Percentiles rank a stretch among this genome's conserved stretches.
These are phyloP conservation scores for Echinosophora koreensis DNA, from an alignment of 306 rosid genomes.

Conservation along the genomic window DNA sequence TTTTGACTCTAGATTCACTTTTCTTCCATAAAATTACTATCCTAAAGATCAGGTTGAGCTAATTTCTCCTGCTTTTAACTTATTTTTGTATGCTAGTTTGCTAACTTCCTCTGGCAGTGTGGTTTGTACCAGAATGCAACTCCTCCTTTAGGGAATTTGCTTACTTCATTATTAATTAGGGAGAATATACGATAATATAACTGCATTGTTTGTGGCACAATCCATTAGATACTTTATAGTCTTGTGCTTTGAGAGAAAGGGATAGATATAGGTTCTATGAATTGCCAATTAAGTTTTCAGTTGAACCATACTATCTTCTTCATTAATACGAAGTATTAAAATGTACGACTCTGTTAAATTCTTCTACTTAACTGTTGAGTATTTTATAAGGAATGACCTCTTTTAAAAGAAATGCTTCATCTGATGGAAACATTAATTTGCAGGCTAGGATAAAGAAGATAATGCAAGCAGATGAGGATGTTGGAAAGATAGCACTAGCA, in stretches of 20 bases:
- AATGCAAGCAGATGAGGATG: slow-evolving; percentile 99
- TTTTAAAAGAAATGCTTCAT: slow-evolving; percentile 29
- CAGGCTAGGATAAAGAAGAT: slow-evolving; percentile 96
- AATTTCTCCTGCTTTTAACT: slow-evolving; percentile 3
- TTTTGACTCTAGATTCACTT: neutral
- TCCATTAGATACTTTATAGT: neutral
- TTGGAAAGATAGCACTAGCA: slow-evolving; percentile 94
- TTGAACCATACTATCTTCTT: slow-evolving; percentile 23
- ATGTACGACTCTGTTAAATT: neutral
- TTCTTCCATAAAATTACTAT: neutral
- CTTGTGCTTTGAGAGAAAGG: neutral
- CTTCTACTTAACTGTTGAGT: slow-evolving; percentile 4
- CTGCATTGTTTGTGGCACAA: neutral
- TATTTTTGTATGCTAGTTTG: neutral
- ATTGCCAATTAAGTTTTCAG: slow-evolving; percentile 30
- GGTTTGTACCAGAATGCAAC: neutral
- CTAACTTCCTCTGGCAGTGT: neutral
- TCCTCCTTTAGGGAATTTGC: neutral
- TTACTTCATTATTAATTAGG: neutral
- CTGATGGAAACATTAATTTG: slow-evolving; percentile 45
- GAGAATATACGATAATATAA: neutral
- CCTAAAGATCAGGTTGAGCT: neutral
- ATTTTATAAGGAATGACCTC: slow-evolving; percentile 32
- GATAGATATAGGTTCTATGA: neutral
- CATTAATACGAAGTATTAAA: slow-evolving; percentile 18